phyloP scores from a whole-genome alignment of 345 rosid species.

The Pelargonium nanum region DNA sequence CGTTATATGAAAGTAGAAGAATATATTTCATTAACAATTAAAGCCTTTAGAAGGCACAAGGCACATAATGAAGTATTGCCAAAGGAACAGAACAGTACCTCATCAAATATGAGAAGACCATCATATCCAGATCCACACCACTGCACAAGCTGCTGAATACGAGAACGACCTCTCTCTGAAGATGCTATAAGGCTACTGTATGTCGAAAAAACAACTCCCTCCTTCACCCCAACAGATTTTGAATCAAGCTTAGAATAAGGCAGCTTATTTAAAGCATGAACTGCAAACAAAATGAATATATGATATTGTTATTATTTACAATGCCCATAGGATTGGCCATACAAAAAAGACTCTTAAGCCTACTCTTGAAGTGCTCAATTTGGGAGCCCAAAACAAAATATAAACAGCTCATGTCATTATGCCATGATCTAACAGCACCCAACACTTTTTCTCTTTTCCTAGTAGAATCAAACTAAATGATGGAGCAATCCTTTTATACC shows the following conservation, averaged over 20 bases:
- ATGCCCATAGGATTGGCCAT: not conserved
- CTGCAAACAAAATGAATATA: constrained; percentile 35
- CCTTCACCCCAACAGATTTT: constrained; percentile 74
- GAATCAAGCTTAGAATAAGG: constrained; percentile 97
- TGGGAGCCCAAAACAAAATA: not conserved
- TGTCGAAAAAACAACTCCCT: constrained; percentile 89
- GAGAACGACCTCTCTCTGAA: constrained; percentile 98
- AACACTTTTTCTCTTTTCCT: not conserved
- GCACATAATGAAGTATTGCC: constrained; percentile 11
- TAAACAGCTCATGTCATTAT: not conserved
- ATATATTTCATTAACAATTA: constrained; percentile 7
- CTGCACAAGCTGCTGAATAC: constrained; percentile 94
- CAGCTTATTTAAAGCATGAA: constrained; percentile 92
- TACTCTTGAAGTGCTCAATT: not conserved
- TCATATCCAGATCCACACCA: constrained; percentile 89
- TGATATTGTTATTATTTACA: constrained; percentile 8
- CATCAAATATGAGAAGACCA: constrained; percentile 90
- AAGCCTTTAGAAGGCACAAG: constrained; percentile 4
- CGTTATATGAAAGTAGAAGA: constrained; percentile 21
- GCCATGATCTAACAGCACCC: not conserved
- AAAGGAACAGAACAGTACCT: constrained; percentile 33
- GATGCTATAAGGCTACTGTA: constrained; percentile 98
- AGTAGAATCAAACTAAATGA: not conserved
- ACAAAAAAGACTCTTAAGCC: not conserved
- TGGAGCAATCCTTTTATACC: not conserved